Evolutionary conservation across 2,329 filamentous ascomycete species (phyloP).

Genomic region (Aureobasidium sp.): DNA sequence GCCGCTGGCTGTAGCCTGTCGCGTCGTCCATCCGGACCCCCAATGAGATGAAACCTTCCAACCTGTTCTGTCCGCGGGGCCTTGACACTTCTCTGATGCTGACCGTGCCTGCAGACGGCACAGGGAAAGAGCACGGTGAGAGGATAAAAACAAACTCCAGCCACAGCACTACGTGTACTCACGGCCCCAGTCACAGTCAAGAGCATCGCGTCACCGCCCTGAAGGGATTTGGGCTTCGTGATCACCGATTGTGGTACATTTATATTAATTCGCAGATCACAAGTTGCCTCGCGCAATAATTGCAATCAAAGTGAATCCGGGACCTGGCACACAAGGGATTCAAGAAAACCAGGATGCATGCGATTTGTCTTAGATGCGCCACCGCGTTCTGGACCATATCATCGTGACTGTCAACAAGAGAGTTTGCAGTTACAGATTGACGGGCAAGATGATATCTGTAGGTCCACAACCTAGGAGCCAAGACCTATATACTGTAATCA

Average conservation of each 20-base stretch:
- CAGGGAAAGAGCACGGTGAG: background rate
- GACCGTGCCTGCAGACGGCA: slow-evolving; percentile 2
- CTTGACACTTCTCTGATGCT: background rate
- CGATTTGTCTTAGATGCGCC: background rate
- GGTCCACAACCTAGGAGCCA: slow-evolving; percentile 2
- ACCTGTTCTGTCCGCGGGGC: background rate
- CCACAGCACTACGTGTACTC: background rate
- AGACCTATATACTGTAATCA: background rate
- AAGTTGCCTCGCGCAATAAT: background rate
- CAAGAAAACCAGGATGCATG: background rate
- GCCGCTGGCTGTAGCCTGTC: background rate
- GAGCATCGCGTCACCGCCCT: slow-evolving; percentile 1
- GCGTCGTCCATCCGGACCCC: background rate
- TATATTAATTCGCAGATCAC: slow-evolving; percentile 10
- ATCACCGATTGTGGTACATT: slow-evolving; percentile 6
- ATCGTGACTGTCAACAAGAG: background rate
- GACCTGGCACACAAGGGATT: background rate
- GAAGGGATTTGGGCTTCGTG: background rate
- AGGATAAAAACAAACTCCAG: slow-evolving; percentile 3
- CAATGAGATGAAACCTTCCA: slow-evolving; percentile 5
- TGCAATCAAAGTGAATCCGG: background rate
- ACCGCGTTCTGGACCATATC: background rate
- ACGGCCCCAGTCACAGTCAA: background rate
- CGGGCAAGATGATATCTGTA: background rate
- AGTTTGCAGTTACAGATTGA: background rate